Evolutionary conservation across 2,329 filamentous ascomycete genomes (phyloP).

Genomic region (Fusarium guadeloupense): DNA sequence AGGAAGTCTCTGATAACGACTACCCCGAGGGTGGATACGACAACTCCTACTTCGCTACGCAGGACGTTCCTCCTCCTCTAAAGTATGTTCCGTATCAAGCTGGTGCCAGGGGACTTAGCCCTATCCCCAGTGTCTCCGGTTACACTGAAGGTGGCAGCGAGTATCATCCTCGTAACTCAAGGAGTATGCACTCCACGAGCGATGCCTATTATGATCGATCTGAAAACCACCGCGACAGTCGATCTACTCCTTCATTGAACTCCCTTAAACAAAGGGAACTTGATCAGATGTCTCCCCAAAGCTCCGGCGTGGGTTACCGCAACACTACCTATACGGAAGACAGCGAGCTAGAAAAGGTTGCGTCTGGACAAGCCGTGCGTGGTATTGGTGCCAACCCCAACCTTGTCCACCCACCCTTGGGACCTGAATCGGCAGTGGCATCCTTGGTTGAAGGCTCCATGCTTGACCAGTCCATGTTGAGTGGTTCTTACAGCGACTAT

Average conservation of each 20-base stretch:
- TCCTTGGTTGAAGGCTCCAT: conserved; percentile 83
- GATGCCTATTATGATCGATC: conserved; percentile 70
- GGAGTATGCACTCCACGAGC: conserved; percentile 58
- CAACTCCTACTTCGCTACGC: conserved; percentile 64
- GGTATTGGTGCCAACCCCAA: conserved; percentile 78
- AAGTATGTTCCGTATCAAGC: conserved; percentile 75
- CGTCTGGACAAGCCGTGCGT: conserved; percentile 75
- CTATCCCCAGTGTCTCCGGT: conserved; percentile 91
- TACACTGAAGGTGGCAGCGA: conserved; percentile 77
- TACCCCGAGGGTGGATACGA: conserved; percentile 55
- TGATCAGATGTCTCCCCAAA: conserved; percentile 63
- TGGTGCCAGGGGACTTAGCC: conserved; percentile 79
- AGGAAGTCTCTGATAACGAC: conserved; percentile 46
- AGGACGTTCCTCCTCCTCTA: conserved; percentile 70
- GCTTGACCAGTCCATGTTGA: conserved; percentile 72
- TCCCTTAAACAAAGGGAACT: conserved; percentile 59
- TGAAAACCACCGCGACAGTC: conserved; percentile 47
- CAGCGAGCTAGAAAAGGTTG: conserved; percentile 67
- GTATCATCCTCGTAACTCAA: conserved; percentile 65
- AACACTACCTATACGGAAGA: conserved; percentile 61
- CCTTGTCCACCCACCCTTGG: conserved; percentile 75
- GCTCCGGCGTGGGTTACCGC: conserved; percentile 65
- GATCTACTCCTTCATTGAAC: conserved; percentile 47
- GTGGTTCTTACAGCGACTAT: conserved; percentile 62
- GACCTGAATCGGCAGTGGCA: conserved; percentile 88